phyloP scores from a whole-genome alignment of 495 filamentous ascomycete species.

The Aspergillus ellipticus region DNA sequence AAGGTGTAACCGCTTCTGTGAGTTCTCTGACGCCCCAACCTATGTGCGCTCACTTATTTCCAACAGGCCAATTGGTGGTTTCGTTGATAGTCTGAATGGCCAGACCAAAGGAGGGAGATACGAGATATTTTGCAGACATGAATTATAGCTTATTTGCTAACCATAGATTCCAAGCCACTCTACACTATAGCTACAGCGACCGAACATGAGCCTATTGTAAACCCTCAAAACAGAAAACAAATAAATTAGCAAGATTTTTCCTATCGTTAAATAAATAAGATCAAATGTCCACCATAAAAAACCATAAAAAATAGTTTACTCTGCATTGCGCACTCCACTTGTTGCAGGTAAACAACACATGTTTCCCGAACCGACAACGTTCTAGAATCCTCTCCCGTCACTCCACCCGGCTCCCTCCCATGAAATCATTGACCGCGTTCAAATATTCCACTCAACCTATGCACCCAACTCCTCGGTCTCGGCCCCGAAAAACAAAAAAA shows the following conservation, averaged over 20 bases:
- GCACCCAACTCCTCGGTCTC: constrained; percentile 18
- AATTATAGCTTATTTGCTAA: too few species aligned
- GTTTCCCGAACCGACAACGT: constrained; percentile 11
- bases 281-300: too few species aligned
- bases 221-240: too few species aligned
- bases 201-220: too few species aligned
- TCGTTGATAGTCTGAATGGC: constrained; percentile 37
- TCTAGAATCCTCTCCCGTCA: constrained; percentile 27
- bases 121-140: background rate
- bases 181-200: too few species aligned
- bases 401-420: background rate
- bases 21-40: constrained; percentile 23
- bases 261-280: too few species aligned
- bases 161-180: too few species aligned
- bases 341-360: too few species aligned
- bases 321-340: too few species aligned
- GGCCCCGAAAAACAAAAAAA: too few species aligned
- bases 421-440: background rate
- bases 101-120: background rate
- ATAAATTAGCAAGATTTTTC: too few species aligned
- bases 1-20: constrained; percentile 63
- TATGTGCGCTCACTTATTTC: constrained; percentile 24
- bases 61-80: constrained; percentile 91
- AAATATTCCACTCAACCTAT: background rate
- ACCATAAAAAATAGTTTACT: too few species aligned